Evolutionary conservation across 2,329 filamentous ascomycete genomes (phyloP).

Genomic region (Trichophyton verrucosum): DNA sequence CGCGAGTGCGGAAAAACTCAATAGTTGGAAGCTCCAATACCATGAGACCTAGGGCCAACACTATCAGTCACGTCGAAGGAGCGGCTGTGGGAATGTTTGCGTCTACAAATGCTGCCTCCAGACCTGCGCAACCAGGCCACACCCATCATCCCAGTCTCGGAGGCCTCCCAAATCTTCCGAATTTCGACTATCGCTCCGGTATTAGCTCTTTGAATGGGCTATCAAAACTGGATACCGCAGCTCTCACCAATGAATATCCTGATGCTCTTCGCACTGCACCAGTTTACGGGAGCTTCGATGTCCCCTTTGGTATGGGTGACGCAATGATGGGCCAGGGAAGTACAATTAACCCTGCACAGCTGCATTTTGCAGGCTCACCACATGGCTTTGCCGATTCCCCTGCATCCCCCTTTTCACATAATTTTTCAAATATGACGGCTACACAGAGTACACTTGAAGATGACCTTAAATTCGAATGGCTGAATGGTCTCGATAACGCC

Average conservation of each 20-base stretch:
- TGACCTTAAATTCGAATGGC: constrained; percentile 77
- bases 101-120: constrained; percentile 18
- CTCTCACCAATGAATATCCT: constrained; percentile 53
- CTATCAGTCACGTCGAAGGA: constrained; percentile 84
- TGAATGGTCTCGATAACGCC: constrained; percentile 65
- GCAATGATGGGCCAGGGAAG: constrained; percentile 54
- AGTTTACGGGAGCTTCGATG: constrained; percentile 50
- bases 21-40: constrained; percentile 50
- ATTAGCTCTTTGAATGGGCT: constrained; percentile 48
- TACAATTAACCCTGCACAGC: constrained; percentile 52
- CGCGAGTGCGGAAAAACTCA: constrained; percentile 75
- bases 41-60: constrained; percentile 86
- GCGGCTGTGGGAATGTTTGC: constrained; percentile 54
- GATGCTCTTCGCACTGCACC: constrained; percentile 69
- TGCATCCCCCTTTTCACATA: constrained; percentile 30
- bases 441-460: constrained; percentile 47
- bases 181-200: constrained; percentile 44
- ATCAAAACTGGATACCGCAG: constrained; percentile 70
- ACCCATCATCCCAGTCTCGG: constrained; percentile 64
- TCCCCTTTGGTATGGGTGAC: constrained; percentile 58
- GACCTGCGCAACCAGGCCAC: constrained; percentile 36
- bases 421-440: constrained; percentile 35
- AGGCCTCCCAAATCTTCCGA: constrained; percentile 44
- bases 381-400: constrained; percentile 38
- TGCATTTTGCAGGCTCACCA: constrained; percentile 51